A percentile compares a stretch with the other conserved stretches of the same genome.
Evolutionary conservation across 179 eudicot genomes (phyloP).

Genomic region (Pouteria campechiana): DNA sequence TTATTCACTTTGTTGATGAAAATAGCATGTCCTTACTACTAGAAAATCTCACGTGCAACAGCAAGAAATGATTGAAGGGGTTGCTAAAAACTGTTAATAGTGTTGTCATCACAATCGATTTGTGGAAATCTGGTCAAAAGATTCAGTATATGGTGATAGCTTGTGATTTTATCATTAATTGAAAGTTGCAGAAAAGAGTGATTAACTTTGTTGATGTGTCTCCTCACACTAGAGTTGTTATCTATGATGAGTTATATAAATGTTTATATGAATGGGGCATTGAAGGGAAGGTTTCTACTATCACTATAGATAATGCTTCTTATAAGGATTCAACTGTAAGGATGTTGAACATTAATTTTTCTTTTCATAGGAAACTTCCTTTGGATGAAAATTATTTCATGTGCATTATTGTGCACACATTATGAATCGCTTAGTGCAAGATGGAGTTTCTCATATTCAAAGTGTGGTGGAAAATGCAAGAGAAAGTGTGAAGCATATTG

Average conservation of each 20-base stretch:
- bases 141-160: not conserved
- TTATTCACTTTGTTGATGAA: constrained; percentile 1
- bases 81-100: not conserved
- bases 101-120: not conserved
- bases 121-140: constrained; percentile 4
- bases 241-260: constrained; percentile 1
- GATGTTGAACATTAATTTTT: not conserved
- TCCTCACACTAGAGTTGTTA: constrained; percentile 3
- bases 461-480: not conserved
- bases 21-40: not conserved
- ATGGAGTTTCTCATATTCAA: not conserved
- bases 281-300: constrained; percentile 2
- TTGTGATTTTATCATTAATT: too few species aligned
- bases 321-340: constrained; percentile 3
- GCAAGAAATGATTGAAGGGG: not conserved
- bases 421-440: constrained; percentile 5
- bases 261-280: constrained; percentile 7
- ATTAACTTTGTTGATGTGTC: constrained; percentile 3
- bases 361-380: not conserved
- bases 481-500: too few species aligned
- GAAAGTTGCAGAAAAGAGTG: constrained; percentile 9
- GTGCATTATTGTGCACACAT: constrained; percentile 4
- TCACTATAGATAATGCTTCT: constrained; percentile 9
- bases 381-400: not conserved
- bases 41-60: not conserved